A percentile compares a stretch with the other conserved stretches of the same genome.
Evolutionary conservation across 1,284 basidiomycete genomes (phyloP).

Genomic region (Rhodotorula sp.): DNA sequence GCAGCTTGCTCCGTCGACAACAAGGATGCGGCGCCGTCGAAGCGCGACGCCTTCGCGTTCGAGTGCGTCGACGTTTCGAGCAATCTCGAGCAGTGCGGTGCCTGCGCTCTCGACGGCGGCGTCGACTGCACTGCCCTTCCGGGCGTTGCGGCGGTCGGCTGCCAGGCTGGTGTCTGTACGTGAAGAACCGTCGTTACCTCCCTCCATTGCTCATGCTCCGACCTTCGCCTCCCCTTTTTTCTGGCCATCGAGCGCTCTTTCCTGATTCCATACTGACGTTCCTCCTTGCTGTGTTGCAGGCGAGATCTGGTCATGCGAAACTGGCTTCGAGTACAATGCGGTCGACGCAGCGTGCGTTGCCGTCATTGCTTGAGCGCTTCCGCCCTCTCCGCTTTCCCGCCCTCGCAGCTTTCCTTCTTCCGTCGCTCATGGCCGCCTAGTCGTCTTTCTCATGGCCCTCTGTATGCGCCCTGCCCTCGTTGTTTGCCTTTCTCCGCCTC

Average conservation of each 20-base stretch:
- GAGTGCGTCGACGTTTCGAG: conserved; percentile 30
- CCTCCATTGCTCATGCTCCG: background rate
- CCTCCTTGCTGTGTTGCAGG: background rate
- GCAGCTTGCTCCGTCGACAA: conserved; percentile 17
- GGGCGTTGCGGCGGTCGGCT: conserved; percentile 21
- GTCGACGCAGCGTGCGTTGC: background rate
- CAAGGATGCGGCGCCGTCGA: background rate
- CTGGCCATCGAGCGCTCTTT: too few relatives aligned
- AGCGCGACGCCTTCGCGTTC: background rate
- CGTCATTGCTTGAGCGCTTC: too few relatives aligned
- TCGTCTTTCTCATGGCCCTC: too few relatives aligned
- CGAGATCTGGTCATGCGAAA: conserved; percentile 24
- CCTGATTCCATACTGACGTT: too few relatives aligned
- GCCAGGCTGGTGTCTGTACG: conserved; percentile 7
- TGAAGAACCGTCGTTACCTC: background rate
- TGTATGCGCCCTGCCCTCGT: too few relatives aligned
- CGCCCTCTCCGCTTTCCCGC: too few relatives aligned
- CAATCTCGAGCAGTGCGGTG: conserved; percentile 21
- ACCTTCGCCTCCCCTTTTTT: too few relatives aligned
- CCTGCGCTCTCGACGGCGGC: conserved; percentile 17
- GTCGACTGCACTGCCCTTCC: conserved; percentile 32
- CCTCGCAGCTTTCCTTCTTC: too few relatives aligned
- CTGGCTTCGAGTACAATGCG: conserved; percentile 8
- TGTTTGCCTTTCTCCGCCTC: too few relatives aligned
- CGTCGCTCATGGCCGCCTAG: too few relatives aligned